A percentile compares a stretch with the other conserved stretches of the same genome.
Conservation (phyloP, 768 basidiomycete species). For the button mushroom (Agaricus bisporus) region DNA sequence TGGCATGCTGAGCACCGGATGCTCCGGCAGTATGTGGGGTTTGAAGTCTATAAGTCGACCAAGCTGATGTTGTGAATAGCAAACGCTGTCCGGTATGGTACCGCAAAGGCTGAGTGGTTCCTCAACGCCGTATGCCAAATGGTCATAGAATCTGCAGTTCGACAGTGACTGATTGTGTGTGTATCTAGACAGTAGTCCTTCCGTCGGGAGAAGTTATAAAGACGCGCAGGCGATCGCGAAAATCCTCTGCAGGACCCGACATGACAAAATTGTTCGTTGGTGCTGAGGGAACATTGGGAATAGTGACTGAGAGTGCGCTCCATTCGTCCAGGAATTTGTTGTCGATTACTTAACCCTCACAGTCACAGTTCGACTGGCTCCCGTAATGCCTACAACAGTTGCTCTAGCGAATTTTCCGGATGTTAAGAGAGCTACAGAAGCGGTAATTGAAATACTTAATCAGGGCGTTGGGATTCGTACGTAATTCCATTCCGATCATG, state of each 20-base stretch:
- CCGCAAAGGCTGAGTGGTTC: slow-evolving; percentile 89
- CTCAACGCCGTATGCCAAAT: slow-evolving; percentile 58
- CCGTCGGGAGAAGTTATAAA: slow-evolving; percentile 89
- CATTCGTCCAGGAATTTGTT: background rate
- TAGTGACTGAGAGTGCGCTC: slow-evolving; percentile 72
- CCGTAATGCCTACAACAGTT: slow-evolving; percentile 75
- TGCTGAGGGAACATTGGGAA: slow-evolving; percentile 74
- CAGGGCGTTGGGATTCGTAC: slow-evolving; percentile 71
- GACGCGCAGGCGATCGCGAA: slow-evolving; percentile 70
- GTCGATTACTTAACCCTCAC: background rate
- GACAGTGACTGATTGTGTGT: background rate
- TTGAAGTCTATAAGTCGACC: background rate
- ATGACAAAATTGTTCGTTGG: slow-evolving; percentile 83
- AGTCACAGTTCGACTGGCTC: slow-evolving; percentile 81
- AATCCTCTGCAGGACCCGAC: slow-evolving; percentile 87
- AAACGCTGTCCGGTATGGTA: slow-evolving; percentile 82
- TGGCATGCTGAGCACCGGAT: slow-evolving; percentile 84
- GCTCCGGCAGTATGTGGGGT: slow-evolving; percentile 63
- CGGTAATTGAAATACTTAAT: slow-evolving; percentile 67
- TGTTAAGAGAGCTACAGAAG: slow-evolving; percentile 67
- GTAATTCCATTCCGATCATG: slow-evolving; percentile 18
- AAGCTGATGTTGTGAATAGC: slow-evolving; percentile 28
- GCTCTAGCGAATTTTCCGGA: slow-evolving; percentile 79
- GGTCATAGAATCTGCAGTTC: background rate
- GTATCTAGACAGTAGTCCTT: slow-evolving; percentile 73